Base-by-base conservation (phyloP, 2,329 filamentous ascomycete genomes). In the Trichoderma sp. region DNA sequence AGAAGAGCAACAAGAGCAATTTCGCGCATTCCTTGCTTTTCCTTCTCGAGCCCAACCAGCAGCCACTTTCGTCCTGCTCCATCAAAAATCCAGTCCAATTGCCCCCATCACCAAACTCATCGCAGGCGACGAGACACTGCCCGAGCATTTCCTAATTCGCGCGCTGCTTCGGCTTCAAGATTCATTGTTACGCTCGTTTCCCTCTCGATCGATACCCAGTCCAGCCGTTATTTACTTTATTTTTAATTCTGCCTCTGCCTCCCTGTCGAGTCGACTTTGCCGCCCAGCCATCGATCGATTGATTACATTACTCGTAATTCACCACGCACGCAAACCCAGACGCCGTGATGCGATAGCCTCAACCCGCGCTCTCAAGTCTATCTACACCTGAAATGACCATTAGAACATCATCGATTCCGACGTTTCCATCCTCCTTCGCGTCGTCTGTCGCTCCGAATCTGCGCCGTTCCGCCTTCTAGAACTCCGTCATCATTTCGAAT, bases 21-120 rank as follows among this genome's bases (percentile, higher is more conserved):
- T 81, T 81, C 80, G 78, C 79, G 70, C 79, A 78, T 78, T 78
- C 76, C 75, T 76, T 72, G 28, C n/a, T 69, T 58, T 23, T 58
- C 61, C 26, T 23, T 32, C 65, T 28, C 13, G 17, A 59, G 68
- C 55, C 63, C 62, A 71, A 55, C 67, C 68, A 72, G 32, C 67
- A 72, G 34, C 68, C 71, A 58, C 69, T 71, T 26, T 59, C 57
- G 62, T 58, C 65, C 20, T 47, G 59, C 67, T 58, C 62, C 47
- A 71, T 63, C 68, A 32, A 70, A 65, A 61, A 67, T 7, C 39
- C 50, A 58, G 32, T 58, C 64, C 47, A 67, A 23, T 39, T 67
- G 50, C 17, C 11, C 11, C 30, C 30, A 63, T 47, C 58, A 61
- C 34, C 62, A 64, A 68, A 59, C 68, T 73, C 71, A 73, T 73